Evolutionary conservation across 1,139 yeast genomes (phyloP).

Genomic region (Ogataea hybrid): DNA sequence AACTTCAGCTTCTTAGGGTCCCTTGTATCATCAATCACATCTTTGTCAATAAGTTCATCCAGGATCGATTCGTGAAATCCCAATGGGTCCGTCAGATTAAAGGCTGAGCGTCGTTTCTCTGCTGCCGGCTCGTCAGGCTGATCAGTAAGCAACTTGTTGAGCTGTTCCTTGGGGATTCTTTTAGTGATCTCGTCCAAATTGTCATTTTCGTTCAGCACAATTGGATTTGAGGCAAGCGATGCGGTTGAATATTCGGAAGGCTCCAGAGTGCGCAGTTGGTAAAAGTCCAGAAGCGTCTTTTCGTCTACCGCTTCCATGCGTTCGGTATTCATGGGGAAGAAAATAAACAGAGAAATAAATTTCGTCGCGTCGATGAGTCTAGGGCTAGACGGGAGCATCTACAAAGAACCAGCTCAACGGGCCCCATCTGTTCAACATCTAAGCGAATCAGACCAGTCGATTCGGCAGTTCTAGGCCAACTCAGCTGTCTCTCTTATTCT

Average conservation of each 20-base stretch:
- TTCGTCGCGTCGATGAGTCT: conserved; percentile 8
- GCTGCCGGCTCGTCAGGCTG: conserved; percentile 19
- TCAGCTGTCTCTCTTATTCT: not conserved
- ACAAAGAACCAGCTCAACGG: too few relatives aligned
- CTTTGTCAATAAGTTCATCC: conserved; percentile 40
- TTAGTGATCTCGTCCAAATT: conserved; percentile 29
- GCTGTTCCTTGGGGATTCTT: conserved; percentile 34
- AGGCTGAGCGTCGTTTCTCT: conserved; percentile 19
- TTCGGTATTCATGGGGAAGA: conserved; percentile 6
- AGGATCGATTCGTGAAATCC: conserved; percentile 48
- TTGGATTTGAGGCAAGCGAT: conserved; percentile 26
- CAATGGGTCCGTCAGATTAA: conserved; percentile 46
- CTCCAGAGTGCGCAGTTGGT: conserved; percentile 39
- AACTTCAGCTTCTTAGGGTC: conserved; percentile 45
- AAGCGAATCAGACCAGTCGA: not conserved
- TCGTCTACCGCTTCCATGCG: conserved; percentile 24
- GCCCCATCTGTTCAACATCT: too few relatives aligned
- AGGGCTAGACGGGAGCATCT: not conserved
- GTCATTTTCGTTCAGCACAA: conserved; percentile 18
- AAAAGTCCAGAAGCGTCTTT: conserved; percentile 35
- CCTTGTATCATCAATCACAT: conserved; percentile 41
- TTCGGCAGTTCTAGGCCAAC: too few relatives aligned
- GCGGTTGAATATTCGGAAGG: conserved; percentile 41
- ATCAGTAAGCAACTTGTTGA: conserved; percentile 36
- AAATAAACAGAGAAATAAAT: conserved; percentile 5